A percentile compares a stretch with the other conserved stretches of the same genome.
Evolutionary conservation across 1,284 basidiomycete genomes (phyloP).

Genomic region (Ganoderma sinense): DNA sequence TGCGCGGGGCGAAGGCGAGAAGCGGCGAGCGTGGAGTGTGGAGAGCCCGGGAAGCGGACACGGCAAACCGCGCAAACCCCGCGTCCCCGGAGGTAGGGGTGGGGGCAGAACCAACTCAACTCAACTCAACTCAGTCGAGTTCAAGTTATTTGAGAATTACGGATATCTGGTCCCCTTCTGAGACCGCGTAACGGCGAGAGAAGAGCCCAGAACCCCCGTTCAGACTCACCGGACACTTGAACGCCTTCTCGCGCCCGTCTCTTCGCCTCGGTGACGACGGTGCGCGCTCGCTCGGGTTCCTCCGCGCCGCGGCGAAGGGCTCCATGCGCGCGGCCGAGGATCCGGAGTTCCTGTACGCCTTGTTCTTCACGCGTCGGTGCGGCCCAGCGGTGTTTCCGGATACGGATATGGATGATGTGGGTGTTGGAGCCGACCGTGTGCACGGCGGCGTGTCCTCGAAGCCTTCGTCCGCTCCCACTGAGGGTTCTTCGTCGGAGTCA

Average conservation of each 20-base stretch:
- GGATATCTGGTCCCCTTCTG: not conserved
- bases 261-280: constrained; percentile 18
- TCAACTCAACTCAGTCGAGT: not conserved
- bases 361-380: constrained; percentile 12
- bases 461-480: too few species aligned
- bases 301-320: too few species aligned
- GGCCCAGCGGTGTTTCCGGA: constrained; percentile 1
- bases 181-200: constrained; percentile 1
- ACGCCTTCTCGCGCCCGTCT: constrained; percentile 44
- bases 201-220: not conserved
- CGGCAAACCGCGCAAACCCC: too few species aligned
- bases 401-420: too few species aligned
- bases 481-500: not conserved
- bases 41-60: not conserved
- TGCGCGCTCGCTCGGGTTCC: constrained; percentile 11
- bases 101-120: too few species aligned
- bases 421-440: not conserved
- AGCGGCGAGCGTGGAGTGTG: not conserved
- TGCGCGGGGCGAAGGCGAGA: not conserved
- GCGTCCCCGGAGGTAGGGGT: too few species aligned
- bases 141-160: not conserved
- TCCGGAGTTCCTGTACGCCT: too few species aligned
- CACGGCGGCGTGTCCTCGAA: not conserved
- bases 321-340: constrained; percentile 11
- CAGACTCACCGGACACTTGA: constrained; percentile 46